These are phyloP conservation scores for Vaucheria bursata DNA, from an alignment of 352 stramenopile species.

Conservation along the genomic window DNA sequence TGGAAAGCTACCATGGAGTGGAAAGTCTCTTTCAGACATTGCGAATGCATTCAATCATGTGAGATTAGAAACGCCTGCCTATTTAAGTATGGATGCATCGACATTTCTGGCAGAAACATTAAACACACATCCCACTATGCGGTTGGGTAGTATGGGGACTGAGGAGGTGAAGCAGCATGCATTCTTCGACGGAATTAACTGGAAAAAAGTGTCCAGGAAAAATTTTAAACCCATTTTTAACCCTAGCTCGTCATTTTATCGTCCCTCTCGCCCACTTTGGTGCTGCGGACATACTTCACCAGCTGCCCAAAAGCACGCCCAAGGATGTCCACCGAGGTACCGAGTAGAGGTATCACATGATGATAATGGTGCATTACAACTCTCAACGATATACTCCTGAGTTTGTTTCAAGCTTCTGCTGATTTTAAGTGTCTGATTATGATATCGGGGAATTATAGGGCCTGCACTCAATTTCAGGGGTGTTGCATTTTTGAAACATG, in stretches of 20 bases:
- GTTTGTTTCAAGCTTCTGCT: too few species aligned
- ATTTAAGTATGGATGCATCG: background rate
- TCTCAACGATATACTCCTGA: too few species aligned
- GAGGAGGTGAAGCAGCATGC: constrained; percentile 38
- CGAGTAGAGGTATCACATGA: background rate
- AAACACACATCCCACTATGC: background rate
- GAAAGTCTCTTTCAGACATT: background rate
- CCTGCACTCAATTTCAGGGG: too few species aligned
- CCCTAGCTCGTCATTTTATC: background rate
- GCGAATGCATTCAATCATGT: background rate
- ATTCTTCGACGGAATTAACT: constrained; percentile 50
- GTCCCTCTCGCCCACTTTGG: background rate
- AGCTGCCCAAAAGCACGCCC: background rate
- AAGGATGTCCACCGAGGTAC: background rate
- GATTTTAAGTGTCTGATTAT: too few species aligned
- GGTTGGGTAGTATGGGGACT: constrained; percentile 21
- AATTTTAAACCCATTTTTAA: constrained; percentile 25
- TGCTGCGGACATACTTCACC: background rate
- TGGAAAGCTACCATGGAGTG: background rate
- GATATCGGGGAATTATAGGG: too few species aligned
- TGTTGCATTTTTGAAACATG: too few species aligned
- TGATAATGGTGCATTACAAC: background rate
- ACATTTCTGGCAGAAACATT: background rate
- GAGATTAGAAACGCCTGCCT: background rate
- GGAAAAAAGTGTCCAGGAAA: constrained; percentile 25